Evolutionary conservation across 352 stramenopile species (phyloP).

Genomic region (Phytophthora agathidicida): DNA sequence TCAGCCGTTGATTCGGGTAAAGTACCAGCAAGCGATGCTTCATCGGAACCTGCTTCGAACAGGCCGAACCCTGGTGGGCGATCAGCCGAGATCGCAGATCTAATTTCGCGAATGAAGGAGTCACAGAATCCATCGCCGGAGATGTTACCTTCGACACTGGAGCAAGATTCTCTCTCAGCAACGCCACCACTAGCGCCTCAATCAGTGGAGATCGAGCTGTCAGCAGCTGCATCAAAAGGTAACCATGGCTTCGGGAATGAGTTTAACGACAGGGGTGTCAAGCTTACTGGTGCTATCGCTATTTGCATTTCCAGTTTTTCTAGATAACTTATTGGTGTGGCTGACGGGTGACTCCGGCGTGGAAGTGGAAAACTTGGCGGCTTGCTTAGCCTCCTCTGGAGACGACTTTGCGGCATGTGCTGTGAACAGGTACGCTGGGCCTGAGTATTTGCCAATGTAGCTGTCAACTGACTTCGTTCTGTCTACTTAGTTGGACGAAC

Average conservation of each 20-base stretch:
- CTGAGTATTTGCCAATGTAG: no score
- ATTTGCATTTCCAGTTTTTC: slow-evolving; percentile 26
- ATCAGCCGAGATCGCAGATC: slow-evolving; percentile 18
- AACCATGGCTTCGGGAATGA: neutral
- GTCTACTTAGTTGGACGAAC: slow-evolving; percentile 42
- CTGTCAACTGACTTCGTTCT: neutral
- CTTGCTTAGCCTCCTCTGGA: slow-evolving; percentile 41
- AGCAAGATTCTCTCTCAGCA: neutral
- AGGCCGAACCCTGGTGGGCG: neutral
- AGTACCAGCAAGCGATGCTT: neutral
- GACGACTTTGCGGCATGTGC: slow-evolving; percentile 33
- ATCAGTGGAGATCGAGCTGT: neutral
- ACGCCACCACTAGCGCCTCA: neutral
- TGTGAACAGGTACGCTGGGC: slow-evolving; percentile 47
- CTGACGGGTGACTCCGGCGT: slow-evolving; percentile 59
- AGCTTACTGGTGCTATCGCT: neutral
- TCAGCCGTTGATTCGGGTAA: neutral
- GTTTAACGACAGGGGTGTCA: neutral
- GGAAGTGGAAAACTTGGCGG: slow-evolving; percentile 40
- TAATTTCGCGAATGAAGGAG: slow-evolving; percentile 39
- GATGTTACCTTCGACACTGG: slow-evolving; percentile 2
- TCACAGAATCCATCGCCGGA: neutral
- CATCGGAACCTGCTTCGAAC: neutral
- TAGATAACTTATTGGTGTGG: slow-evolving; percentile 47
- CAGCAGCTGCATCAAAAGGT: slow-evolving; percentile 18